phyloP scores from a whole-genome alignment of 2,329 filamentous ascomycete species.

The Trichoderma asperellum region DNA sequence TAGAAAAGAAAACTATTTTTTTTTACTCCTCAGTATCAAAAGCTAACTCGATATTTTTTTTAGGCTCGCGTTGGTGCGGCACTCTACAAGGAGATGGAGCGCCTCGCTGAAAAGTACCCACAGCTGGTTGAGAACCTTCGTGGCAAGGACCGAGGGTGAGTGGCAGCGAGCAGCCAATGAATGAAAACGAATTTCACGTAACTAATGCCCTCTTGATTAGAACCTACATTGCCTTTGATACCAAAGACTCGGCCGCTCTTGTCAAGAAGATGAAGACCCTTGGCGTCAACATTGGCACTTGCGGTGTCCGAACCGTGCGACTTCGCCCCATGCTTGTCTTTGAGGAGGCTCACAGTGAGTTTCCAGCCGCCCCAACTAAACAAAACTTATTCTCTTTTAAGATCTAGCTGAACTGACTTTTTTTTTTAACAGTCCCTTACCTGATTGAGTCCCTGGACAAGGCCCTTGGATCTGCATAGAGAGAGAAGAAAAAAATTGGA shows the following conservation, averaged over 20 bases:
- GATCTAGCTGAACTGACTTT: neutral
- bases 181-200: neutral
- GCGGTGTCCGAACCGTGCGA: slow-evolving; percentile 69
- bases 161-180: neutral
- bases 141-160: slow-evolving; percentile 68
- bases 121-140: slow-evolving; percentile 72
- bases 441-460: slow-evolving; percentile 21
- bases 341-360: slow-evolving; percentile 65
- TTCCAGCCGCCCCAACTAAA: no score
- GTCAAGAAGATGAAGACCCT: slow-evolving; percentile 70
- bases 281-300: slow-evolving; percentile 79
- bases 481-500: neutral
- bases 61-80: slow-evolving; percentile 66
- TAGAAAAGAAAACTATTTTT: neutral
- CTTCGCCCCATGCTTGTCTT: slow-evolving; percentile 83
- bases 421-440: neutral
- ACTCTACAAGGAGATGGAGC: slow-evolving; percentile 67
- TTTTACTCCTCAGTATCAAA: neutral
- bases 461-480: slow-evolving; percentile 17
- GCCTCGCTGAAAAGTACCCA: slow-evolving; percentile 67
- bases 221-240: slow-evolving; percentile 82
- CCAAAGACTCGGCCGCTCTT: slow-evolving; percentile 68
- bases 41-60: slow-evolving; percentile 7
- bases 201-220: slow-evolving; percentile 29
- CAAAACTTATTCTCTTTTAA: neutral